Conservation (phyloP, 163 green algal genomes). For the Prototheca wickerhamii region DNA sequence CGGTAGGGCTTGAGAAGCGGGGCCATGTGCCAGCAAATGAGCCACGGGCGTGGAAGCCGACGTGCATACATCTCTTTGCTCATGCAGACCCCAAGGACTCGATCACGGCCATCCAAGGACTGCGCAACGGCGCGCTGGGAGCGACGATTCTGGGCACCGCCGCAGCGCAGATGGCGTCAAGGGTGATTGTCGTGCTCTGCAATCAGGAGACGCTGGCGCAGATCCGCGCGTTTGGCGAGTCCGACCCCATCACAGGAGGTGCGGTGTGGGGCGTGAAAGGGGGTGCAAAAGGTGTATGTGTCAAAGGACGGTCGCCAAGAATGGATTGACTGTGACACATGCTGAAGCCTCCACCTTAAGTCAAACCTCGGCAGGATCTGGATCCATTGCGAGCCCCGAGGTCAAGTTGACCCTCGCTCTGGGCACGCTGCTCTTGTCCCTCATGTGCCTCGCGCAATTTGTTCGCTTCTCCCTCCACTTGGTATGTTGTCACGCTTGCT, state of each 20-base stretch:
- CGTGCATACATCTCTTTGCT: background rate
- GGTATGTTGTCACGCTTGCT: background rate
- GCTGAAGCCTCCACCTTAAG: background rate
- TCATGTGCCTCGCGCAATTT: conserved; percentile 5
- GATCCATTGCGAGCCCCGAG: conserved; percentile 1
- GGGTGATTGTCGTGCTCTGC: background rate
- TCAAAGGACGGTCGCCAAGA: too few relatives aligned
- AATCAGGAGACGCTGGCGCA: background rate
- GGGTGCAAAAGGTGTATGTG: too few relatives aligned
- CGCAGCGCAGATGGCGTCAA: background rate
- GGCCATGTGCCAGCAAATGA: too few relatives aligned
- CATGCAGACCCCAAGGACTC: conserved; percentile 3
- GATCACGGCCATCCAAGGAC: conserved; percentile 3
- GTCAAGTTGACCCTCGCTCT: conserved; percentile 2
- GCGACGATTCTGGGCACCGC: background rate
- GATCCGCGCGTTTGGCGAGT: background rate
- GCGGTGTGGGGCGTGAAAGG: too few relatives aligned
- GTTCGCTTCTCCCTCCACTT: conserved; percentile 1
- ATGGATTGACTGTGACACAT: too few relatives aligned
- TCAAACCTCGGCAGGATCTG: background rate
- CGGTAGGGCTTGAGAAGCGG: background rate
- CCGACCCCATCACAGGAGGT: conserved; percentile 3
- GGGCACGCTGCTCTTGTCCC: conserved; percentile 1
- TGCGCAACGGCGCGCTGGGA: background rate
- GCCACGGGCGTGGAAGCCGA: too few relatives aligned